Conservation (phyloP, 345 rosid genomes). For the Chamaenerion angustifolium region DNA sequence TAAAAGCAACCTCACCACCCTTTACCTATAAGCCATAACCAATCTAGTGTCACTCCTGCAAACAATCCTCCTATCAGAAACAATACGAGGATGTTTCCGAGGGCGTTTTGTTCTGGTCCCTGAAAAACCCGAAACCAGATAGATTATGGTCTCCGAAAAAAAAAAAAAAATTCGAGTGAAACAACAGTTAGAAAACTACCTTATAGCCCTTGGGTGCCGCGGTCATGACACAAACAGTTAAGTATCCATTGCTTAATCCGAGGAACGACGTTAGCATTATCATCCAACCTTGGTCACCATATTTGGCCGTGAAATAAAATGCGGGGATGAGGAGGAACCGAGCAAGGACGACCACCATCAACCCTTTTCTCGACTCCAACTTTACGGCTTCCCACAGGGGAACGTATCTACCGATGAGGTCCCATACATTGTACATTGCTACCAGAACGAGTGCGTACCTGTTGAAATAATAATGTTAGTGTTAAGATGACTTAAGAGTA, state of each 20-base stretch:
- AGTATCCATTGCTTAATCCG: slow-evolving; percentile 60
- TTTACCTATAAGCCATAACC: slow-evolving; percentile 62
- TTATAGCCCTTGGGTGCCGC: slow-evolving; percentile 75
- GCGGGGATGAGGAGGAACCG: slow-evolving; percentile 55
- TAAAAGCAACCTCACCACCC: slow-evolving; percentile 28
- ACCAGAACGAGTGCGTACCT: slow-evolving; percentile 71
- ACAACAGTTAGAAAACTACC: slow-evolving; percentile 13
- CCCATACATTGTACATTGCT: slow-evolving; percentile 58
- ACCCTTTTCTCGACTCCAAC: slow-evolving; percentile 48
- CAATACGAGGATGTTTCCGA: slow-evolving; percentile 49
- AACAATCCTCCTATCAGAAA: slow-evolving; percentile 43
- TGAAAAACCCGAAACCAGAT: slow-evolving; percentile 6
- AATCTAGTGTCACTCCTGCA: slow-evolving; percentile 41
- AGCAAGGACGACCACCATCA: slow-evolving; percentile 22
- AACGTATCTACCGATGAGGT: slow-evolving; percentile 45
- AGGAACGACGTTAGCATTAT: slow-evolving; percentile 53
- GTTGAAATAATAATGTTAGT: neutral
- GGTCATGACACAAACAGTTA: slow-evolving; percentile 69
- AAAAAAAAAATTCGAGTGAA: neutral
- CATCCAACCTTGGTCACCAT: slow-evolving; percentile 86
- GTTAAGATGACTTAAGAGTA: no score
- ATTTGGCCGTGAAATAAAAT: slow-evolving; percentile 65
- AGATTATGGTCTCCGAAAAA: neutral
- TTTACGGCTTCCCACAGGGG: slow-evolving; percentile 35
- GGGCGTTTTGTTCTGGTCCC: slow-evolving; percentile 68